Percentiles rank a stretch among this genome's conserved stretches.
phyloP scores from a whole-genome alignment of 176 grass and related monocot species.

The Paspalum notatum region DNA sequence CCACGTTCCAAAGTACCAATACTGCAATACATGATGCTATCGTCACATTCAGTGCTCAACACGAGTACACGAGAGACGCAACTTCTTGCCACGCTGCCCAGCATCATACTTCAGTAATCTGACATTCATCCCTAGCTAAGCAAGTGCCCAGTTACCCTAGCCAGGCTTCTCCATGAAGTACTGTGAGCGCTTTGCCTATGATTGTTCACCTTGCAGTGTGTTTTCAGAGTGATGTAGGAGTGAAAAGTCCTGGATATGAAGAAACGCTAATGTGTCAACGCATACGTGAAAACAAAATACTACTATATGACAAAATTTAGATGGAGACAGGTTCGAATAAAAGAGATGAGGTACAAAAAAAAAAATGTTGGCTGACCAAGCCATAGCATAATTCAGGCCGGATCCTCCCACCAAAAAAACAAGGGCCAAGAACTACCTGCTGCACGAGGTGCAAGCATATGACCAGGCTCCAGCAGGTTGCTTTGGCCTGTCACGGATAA shows the following conservation, averaged over 20 bases:
- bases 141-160: background rate
- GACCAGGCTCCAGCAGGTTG: slow-evolving; percentile 36
- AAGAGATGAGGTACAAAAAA: background rate
- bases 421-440: slow-evolving; percentile 43
- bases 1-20: background rate
- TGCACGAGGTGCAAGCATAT: slow-evolving; percentile 62
- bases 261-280: background rate
- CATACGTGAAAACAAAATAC: background rate
- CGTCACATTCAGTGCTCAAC: background rate
- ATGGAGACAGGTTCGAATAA: background rate
- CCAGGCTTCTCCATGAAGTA: background rate
- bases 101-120: slow-evolving; percentile 27
- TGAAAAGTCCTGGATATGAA: slow-evolving; percentile 24
- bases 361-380: too few species aligned
- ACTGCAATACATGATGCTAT: background rate
- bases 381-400: too few species aligned
- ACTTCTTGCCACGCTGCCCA: background rate
- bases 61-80: background rate
- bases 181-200: background rate
- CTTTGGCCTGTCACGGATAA: slow-evolving; percentile 49
- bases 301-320: background rate
- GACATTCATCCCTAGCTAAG: background rate
- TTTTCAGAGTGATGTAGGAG: background rate
- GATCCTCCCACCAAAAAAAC: too few species aligned
- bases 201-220: slow-evolving; percentile 30